Conservation (phyloP, 768 basidiomycete genomes). For the Termitomyces titanicus region DNA sequence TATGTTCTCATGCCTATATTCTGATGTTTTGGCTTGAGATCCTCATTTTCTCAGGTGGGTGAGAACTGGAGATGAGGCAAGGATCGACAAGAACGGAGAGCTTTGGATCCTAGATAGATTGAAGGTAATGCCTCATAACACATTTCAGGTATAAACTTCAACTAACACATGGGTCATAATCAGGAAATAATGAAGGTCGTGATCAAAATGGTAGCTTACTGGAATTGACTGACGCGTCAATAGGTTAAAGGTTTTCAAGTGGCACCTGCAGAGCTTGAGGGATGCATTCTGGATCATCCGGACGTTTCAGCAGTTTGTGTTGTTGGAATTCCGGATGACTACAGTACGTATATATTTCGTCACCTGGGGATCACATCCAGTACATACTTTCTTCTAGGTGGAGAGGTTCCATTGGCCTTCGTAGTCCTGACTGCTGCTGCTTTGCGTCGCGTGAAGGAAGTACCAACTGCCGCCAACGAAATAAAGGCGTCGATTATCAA, state of each 20-base stretch:
- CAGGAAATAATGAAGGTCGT: slow-evolving; percentile 54
- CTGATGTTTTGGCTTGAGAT: background rate
- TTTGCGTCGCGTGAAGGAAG: slow-evolving; percentile 26
- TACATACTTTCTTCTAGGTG: slow-evolving; percentile 29
- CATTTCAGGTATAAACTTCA: background rate
- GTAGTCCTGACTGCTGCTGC: slow-evolving; percentile 49
- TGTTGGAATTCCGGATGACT: slow-evolving; percentile 64
- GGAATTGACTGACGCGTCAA: slow-evolving; percentile 26
- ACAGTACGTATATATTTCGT: slow-evolving; percentile 33
- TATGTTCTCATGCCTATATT: slow-evolving; percentile 20
- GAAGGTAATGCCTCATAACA: slow-evolving; percentile 32
- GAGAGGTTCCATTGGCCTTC: slow-evolving; percentile 70
- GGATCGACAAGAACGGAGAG: slow-evolving; percentile 50
- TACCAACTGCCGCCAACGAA: slow-evolving; percentile 23
- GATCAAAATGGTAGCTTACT: too few species aligned
- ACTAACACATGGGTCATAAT: slow-evolving; percentile 1
- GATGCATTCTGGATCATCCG: slow-evolving; percentile 54
- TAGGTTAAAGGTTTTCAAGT: slow-evolving; percentile 72
- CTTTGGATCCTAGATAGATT: slow-evolving; percentile 61
- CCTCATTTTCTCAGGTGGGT: slow-evolving; percentile 48
- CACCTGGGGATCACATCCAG: background rate
- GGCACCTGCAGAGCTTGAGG: slow-evolving; percentile 70
- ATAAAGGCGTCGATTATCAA: slow-evolving; percentile 46
- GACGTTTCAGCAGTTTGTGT: slow-evolving; percentile 63
- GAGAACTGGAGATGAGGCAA: slow-evolving; percentile 63